Evolutionary conservation across 257 asterid genomes (phyloP).

Genomic region (Forsythia suspensa): DNA sequence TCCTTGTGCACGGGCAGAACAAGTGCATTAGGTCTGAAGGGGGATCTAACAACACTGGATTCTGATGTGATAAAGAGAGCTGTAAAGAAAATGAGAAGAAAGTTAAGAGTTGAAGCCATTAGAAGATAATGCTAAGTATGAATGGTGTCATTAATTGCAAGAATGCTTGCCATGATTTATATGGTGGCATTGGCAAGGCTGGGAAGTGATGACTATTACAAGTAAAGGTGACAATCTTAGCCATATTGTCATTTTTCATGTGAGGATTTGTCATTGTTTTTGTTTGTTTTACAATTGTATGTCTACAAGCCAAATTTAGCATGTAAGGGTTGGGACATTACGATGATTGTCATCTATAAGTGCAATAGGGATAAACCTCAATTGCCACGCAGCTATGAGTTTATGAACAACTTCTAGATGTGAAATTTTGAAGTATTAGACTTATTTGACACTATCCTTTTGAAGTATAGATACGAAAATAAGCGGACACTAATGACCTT

Average conservation of each 20-base stretch:
- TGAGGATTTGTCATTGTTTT: neutral
- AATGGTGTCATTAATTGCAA: neutral
- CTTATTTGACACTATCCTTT: too few relatives aligned
- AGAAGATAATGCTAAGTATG: neutral
- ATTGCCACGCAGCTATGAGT: too few relatives aligned
- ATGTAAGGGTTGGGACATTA: neutral
- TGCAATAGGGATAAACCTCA: neutral
- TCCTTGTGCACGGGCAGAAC: slow-evolving; percentile 36
- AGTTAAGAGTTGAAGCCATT: slow-evolving; percentile 6
- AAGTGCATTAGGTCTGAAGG: slow-evolving; percentile 34
- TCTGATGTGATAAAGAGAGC: slow-evolving; percentile 1
- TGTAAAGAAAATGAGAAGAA: slow-evolving; percentile 4
- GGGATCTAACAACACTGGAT: slow-evolving; percentile 9
- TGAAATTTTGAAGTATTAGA: too few relatives aligned
- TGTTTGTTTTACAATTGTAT: slow-evolving; percentile 4
- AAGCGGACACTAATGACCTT: too few relatives aligned
- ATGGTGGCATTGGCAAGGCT: neutral
- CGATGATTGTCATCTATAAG: neutral
- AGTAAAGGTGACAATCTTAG: slow-evolving; percentile 5
- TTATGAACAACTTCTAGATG: too few relatives aligned
- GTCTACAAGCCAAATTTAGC: slow-evolving; percentile 21
- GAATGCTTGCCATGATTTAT: neutral
- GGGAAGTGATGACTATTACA: neutral
- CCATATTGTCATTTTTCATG: slow-evolving; percentile 7
- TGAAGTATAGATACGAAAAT: too few relatives aligned